These are phyloP conservation scores for Beauveria rudraprayagi DNA, from an alignment of 2,329 filamentous ascomycete species.

Conservation along the genomic window DNA sequence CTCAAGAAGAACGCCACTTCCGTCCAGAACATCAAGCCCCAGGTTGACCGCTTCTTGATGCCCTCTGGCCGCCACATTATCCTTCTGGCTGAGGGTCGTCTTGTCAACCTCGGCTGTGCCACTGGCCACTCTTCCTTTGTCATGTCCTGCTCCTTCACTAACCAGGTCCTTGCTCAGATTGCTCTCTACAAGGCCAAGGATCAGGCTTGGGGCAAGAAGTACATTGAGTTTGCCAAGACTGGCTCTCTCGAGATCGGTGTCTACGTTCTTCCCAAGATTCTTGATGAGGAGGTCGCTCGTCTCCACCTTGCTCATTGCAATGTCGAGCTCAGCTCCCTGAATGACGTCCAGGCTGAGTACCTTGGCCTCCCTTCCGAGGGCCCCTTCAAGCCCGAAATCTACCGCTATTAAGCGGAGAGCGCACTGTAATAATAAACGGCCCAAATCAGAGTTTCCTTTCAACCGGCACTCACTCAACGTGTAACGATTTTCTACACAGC, in stretches of 20 bases:
- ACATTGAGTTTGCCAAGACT: constrained; percentile 88
- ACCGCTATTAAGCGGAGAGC: constrained; percentile 35
- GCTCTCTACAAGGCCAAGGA: constrained; percentile 93
- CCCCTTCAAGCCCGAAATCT: constrained; percentile 90
- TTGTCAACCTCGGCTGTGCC: constrained; percentile 98
- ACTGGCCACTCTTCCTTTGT: constrained; percentile 99
- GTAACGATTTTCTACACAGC: constrained; percentile 27
- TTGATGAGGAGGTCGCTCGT: constrained; percentile 95
- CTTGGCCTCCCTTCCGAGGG: constrained; percentile 78
- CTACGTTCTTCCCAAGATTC: constrained; percentile 96
- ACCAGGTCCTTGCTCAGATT: constrained; percentile 99
- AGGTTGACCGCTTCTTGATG: constrained; percentile 98
- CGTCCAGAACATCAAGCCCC: constrained; percentile 98
- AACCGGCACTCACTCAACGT: constrained; percentile 29
- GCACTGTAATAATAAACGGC: constrained; percentile 21
- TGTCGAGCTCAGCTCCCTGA: constrained; percentile 84
- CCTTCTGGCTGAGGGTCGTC: constrained; percentile 94
- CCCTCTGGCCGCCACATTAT: constrained; percentile 92
- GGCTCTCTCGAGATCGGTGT: constrained; percentile 87
- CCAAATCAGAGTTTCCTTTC: constrained; percentile 27
- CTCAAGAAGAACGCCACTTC: constrained; percentile 93
- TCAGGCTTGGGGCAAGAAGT: constrained; percentile 81
- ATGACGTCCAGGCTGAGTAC: constrained; percentile 85
- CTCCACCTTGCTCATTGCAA: constrained; percentile 92
- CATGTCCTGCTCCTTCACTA: constrained; percentile 99